Evolutionary conservation across 345 rosid species (phyloP), one percentile per base, ranked within the genome.

Genomic region (Zanthoxylum bungeanum): DNA sequence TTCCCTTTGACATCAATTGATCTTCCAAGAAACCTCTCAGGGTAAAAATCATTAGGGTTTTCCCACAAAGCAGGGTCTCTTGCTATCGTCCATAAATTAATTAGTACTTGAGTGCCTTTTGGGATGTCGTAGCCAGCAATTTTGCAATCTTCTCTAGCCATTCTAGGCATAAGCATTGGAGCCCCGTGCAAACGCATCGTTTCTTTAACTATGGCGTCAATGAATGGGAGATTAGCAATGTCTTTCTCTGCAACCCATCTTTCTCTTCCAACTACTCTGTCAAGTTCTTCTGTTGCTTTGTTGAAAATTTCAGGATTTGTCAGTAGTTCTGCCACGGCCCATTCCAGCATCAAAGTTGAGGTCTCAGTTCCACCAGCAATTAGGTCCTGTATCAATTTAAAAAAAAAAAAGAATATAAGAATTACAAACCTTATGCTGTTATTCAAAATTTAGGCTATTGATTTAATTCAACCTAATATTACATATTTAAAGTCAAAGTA

Each of bases 181-280:
- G 88, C 89, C 5, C 87, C 87, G 71, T 87, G 91, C 34, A 87
- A 47, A 21, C 89, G 78, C 91, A 82, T 83, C 0, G 85, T 79
- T 71, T 89, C 95, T 28, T 87, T 87, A 1, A 72, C 75, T 2
- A 89, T 86, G 4, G 90, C 77, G 12, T 81, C 66, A 4, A 89
- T 53, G 52, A 28, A 89, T 2, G 87, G 88, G 7, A 87, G 66
- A 27, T 77, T 76, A 1, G 30, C 75, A 0, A 87, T 79, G 79
- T 89, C 95, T 11, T 76, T 77, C 79, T 89, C 92, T 67, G 75
- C 75, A 11, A 85, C 87, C 88, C 88, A 86, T 64, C 87, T 68
- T 1, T 82, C 83, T 39, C 63, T 73, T 1, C 89, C 91, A 0
- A 89, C 81, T 4, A 86, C 91, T 36, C 76, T 69, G 66, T 89